Evolutionary conservation across 176 grass and related monocot species (phyloP), one percentile per base, ranked within the genome.

Genomic region (Aegilops tauschii): DNA sequence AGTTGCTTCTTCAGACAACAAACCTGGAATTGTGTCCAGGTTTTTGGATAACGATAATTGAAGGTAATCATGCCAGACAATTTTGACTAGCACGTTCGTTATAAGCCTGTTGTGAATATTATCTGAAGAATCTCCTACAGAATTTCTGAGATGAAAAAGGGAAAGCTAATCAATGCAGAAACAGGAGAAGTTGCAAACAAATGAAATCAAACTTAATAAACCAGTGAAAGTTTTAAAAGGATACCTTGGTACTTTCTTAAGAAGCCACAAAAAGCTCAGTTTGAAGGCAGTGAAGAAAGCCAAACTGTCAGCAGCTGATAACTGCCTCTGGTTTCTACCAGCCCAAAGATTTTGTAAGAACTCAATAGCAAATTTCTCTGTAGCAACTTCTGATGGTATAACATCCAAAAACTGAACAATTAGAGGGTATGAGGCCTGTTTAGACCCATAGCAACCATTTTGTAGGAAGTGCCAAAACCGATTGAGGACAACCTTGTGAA

Each of bases 381-480:
- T 59, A 79, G 85, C 58, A 28, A 91, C 84, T 68, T 71, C 56
- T 80, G 87, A 49, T 79, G 96, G 96, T 82, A 98, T 69, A 66
- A 84, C 89, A 72, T 96, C 87, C 84, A 98, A 92, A 90, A 98
- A 96, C 82, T 89, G 86, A 87, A 94, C 86, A 32, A 98, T 72
- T 78, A 83, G 69, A 75, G 96, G 91, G 80, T 92, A 98, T 34
- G 96, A 94, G 82, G 86, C 45, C 69, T 91, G 87, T 69, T 94
- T 92, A 69, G 96, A 98, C n/a, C 96, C 96, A 76, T 98, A 94
- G 84, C 91, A 98, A 56, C 93, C 88, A 91, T 98, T 96, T 89
- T 89, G 85, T 76, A 98, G 79, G 50, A 98, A 98, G 64, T 86
- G 83, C 90, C 88, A 94, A 89, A 98, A 89, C 16, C 90, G 81